Evolutionary conservation across 2,329 filamentous ascomycete species (phyloP), one percentile per base, ranked within the genome.

Genomic region (Colletotrichum orchidophilum): DNA sequence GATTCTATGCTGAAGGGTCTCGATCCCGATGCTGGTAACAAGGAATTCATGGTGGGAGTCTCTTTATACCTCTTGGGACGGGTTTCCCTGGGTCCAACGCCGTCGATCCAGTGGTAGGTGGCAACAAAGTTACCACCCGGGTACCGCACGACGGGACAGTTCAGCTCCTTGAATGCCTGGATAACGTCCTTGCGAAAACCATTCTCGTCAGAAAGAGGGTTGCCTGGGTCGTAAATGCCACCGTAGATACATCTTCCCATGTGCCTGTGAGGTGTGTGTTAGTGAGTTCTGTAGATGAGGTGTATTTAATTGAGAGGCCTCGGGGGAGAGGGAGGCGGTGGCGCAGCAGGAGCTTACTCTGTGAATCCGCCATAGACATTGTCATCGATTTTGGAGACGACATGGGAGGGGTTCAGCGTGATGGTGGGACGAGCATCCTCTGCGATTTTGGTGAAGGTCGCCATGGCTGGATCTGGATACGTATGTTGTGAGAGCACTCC

Each of bases 231-330:
- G 81, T 95, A 96, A 78, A 96, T 92, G 74, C 94, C 94, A 73
- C 93, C 93, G 79, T 96, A 96, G 78, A 96, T 95, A 84, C 94
- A 96, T 73, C 94, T 90, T 76, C 94, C 94, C 93, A 96, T 96
- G 81, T 96, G 94, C 76, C 92, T 94, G 75, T 35, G 49, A 31
- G 21, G 33, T 58, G 21, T 7, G 33, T 42, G n/a, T 71, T 26
- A 71, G 58, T 46, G 7, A 50, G 52, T 31, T 13, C 7, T n/a
- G n/a, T n/a, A n/a, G n/a, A n/a, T n/a, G n/a, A n/a, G n/a, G 15
- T 3, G 18, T 31, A 21, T 33, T 59, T 24, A 29, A 18, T 21
- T 15, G 15, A 31, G 35, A n/a, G 8, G 39, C n/a, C n/a, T 35
- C 15, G 12, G 49, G 21, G 3, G 29, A 61, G 33, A 29, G n/a